phyloP scores from a whole-genome alignment of 768 basidiomycete genomes.

The Panaeolus cyanescens region DNA sequence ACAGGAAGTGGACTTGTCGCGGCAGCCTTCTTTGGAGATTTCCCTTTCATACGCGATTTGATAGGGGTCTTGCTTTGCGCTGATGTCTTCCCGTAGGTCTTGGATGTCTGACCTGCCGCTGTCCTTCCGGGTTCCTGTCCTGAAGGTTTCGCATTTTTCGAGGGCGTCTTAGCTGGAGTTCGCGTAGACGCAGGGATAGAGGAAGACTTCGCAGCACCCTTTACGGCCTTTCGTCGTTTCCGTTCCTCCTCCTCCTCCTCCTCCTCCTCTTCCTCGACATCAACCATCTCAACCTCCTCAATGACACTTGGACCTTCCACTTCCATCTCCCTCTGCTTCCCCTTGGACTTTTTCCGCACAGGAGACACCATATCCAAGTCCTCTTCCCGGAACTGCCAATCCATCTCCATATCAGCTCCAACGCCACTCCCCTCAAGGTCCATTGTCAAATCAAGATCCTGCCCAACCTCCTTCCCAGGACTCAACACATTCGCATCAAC shows the following conservation, averaged over 20 bases:
- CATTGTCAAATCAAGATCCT: not conserved
- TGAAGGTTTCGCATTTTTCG: not conserved
- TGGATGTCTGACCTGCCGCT: not conserved
- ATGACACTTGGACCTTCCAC: constrained; percentile 4
- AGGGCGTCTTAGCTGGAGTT: not conserved
- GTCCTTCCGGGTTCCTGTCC: not conserved
- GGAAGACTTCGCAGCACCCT: constrained; percentile 1
- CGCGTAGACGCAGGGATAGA: not conserved
- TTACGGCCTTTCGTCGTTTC: not conserved
- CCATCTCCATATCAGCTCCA: not conserved
- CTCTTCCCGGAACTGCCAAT: constrained; percentile 8
- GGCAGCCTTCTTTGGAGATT: not conserved
- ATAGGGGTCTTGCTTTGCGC: not conserved
- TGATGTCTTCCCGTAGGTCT: not conserved
- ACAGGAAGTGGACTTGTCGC: not conserved
- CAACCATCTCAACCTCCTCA: not conserved
- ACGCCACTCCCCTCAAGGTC: not conserved
- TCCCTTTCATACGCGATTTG: not conserved
- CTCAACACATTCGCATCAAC: constrained; percentile 10
- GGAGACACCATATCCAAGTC: constrained; percentile 7
- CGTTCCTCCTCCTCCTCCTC: constrained; percentile 7
- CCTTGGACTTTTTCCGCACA: not conserved
- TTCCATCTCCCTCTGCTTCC: constrained; percentile 5
- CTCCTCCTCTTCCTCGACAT: constrained; percentile 10
- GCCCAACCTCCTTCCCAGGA: too few species aligned